These are phyloP conservation scores for Raphidocelis subcapitata DNA, from an alignment of 139 green algal genomes.

Conservation along the genomic window DNA sequence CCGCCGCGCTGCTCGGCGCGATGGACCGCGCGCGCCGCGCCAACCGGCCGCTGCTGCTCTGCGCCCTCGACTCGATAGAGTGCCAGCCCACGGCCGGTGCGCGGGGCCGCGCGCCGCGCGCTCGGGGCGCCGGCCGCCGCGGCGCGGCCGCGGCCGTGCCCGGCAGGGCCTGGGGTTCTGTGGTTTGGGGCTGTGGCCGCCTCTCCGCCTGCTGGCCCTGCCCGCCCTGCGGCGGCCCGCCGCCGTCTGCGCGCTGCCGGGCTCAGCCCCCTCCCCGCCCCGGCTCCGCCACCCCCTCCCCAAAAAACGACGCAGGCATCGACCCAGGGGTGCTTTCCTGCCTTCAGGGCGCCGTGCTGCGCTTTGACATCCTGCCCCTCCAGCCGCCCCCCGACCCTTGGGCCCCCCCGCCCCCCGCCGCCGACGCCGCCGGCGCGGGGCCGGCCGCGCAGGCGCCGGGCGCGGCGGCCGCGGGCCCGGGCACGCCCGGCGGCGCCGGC, in stretches of 20 bases:
- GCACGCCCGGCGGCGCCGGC: neutral
- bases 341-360: slow-evolving; percentile 1
- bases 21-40: too few species aligned
- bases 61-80: too few species aligned
- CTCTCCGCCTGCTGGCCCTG: too few species aligned
- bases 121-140: neutral
- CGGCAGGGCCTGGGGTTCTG: too few species aligned
- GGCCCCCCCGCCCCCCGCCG: slow-evolving; percentile 5
- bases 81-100: too few species aligned
- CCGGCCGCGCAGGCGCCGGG: too few species aligned
- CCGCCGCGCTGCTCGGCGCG: too few species aligned
- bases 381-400: slow-evolving; percentile 14
- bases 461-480: neutral
- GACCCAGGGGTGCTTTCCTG: slow-evolving; percentile 1
- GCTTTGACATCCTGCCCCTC: slow-evolving; percentile 5
- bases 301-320: neutral
- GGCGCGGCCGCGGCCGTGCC: neutral
- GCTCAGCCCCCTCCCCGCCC: neutral
- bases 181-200: too few species aligned
- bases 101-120: neutral
- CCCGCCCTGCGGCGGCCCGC: too few species aligned
- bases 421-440: too few species aligned
- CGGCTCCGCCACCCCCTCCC: neutral
- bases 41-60: too few species aligned
- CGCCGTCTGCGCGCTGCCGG: neutral